Base-by-base conservation (phyloP, 192 early-diverging fungal genomes). In the Geranomyces michiganensis region DNA sequence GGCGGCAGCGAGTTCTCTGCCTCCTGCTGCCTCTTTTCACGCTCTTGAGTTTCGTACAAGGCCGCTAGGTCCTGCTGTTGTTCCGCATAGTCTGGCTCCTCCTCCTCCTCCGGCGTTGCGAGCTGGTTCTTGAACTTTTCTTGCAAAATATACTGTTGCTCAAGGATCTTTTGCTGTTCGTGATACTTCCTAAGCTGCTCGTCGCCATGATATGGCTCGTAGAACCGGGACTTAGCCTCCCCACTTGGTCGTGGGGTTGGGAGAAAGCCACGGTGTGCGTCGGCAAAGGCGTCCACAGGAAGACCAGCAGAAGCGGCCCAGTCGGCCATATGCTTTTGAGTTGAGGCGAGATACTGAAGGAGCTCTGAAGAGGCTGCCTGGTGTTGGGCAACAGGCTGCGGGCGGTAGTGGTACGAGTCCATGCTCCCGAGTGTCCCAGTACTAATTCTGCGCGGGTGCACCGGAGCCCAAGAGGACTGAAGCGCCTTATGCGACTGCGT, bases 241-340 rank as follows among this genome's bases (percentile, higher is more conserved):
- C 10, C 36, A 53, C n/a, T 24, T 7, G 51, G 51, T 17, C 24
- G 19, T 6, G 51, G 51, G 7, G 51, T 24, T 7, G 51, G 51
- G 7, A 53, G 51, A 26, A 53, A 53, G 19, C 51, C 51, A 24
- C 58, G 58, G 17, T 33, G 58, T 3, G 58, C 21, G 29, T 60
- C 24, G 27, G 24, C 58, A 33, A 60, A 60, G 26, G 21, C 17
- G 58, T 60, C 58, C 15, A 29, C 58, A 8, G 58, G 58, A 19
- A 60, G 31, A 32, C 58, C 58, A 1, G 41, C 62, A 29, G 62
- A 45, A 13, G 33, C 62, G 17, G 43, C 62, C 62, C 62, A 64
- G 15, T 46, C 62, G 21, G 43, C 62, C 62, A 64, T 64, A 41
- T 64, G 62, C 43, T 64, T 64, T 29, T 64, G 62, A 21, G 33